Evolutionary conservation across 371 early-diverging fungal genomes (phyloP).

Genomic region (Coemansia sp.): DNA sequence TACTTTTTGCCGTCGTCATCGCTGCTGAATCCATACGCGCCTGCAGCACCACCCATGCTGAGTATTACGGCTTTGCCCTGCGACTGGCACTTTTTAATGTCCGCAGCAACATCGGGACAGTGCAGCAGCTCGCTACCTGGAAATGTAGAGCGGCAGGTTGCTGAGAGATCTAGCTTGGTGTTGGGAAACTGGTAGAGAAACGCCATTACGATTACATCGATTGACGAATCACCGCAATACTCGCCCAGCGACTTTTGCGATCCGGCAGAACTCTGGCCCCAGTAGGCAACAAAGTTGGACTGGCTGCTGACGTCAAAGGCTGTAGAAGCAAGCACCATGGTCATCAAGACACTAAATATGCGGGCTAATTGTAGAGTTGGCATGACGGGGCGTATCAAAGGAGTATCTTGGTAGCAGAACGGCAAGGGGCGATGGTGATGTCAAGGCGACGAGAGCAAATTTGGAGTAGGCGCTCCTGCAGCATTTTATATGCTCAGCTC

Average conservation of each 20-base stretch:
- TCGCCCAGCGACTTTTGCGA: slow-evolving; percentile 53
- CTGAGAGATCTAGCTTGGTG: slow-evolving; percentile 59
- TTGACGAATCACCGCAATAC: slow-evolving; percentile 60
- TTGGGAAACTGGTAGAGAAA: slow-evolving; percentile 64
- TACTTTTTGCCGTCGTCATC: slow-evolving; percentile 55
- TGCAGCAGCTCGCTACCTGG: slow-evolving; percentile 56
- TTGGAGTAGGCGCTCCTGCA: not conserved
- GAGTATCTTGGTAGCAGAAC: not conserved
- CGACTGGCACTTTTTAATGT: slow-evolving; percentile 64
- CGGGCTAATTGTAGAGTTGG: not conserved
- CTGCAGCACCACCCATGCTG: slow-evolving; percentile 68
- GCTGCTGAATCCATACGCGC: slow-evolving; percentile 58
- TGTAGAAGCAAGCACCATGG: not conserved
- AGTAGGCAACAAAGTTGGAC: slow-evolving; percentile 56
- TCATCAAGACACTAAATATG: not conserved
- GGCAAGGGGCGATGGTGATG: not conserved
- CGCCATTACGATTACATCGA: slow-evolving; percentile 60
- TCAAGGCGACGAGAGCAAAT: not conserved
- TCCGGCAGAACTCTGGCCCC: slow-evolving; percentile 57
- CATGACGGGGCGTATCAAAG: not conserved
- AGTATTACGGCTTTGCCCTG: slow-evolving; percentile 63
- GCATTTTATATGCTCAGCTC: slow-evolving; percentile 1
- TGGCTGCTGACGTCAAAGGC: slow-evolving; percentile 50
- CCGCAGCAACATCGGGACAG: slow-evolving; percentile 62
- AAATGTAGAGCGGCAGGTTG: slow-evolving; percentile 58